phyloP scores from a whole-genome alignment of 2,329 filamentous ascomycete species.

The Apiospora hydei region DNA sequence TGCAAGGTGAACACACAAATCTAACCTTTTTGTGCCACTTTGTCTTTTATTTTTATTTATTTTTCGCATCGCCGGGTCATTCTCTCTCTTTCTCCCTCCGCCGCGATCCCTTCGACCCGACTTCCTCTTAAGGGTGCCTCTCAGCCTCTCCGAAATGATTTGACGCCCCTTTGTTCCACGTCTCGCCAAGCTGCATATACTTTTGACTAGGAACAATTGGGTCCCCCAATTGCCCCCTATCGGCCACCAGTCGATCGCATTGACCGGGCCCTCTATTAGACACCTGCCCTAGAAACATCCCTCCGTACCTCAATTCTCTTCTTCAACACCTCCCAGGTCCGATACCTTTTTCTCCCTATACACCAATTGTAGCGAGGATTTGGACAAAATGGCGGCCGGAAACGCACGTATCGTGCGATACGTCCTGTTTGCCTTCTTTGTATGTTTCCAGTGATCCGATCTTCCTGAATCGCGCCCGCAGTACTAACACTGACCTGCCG shows the following conservation, averaged over 20 bases:
- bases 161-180: conserved; percentile 31
- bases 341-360: background rate
- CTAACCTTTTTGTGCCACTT: conserved; percentile 29
- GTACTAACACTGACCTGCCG: conserved; percentile 31
- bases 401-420: conserved; percentile 78
- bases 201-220: conserved; percentile 20
- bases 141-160: conserved; percentile 33
- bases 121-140: conserved; percentile 17
- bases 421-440: conserved; percentile 84
- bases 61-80: conserved; percentile 17
- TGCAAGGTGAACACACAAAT: conserved; percentile 10
- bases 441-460: conserved; percentile 53
- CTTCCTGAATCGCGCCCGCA: background rate
- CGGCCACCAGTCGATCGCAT: conserved; percentile 26
- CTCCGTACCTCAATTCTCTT: background rate
- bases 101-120: conserved; percentile 1
- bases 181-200: conserved; percentile 19
- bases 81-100: conserved; percentile 28
- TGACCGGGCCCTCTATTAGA: conserved; percentile 10
- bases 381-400: conserved; percentile 65
- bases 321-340: background rate
- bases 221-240: conserved; percentile 28
- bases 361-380: conserved; percentile 21
- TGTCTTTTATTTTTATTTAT: conserved; percentile 30
- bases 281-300: background rate